These are phyloP conservation scores for Yueomyces sp. DNA, from an alignment of 805 yeast genomes.

Conservation along the genomic window DNA sequence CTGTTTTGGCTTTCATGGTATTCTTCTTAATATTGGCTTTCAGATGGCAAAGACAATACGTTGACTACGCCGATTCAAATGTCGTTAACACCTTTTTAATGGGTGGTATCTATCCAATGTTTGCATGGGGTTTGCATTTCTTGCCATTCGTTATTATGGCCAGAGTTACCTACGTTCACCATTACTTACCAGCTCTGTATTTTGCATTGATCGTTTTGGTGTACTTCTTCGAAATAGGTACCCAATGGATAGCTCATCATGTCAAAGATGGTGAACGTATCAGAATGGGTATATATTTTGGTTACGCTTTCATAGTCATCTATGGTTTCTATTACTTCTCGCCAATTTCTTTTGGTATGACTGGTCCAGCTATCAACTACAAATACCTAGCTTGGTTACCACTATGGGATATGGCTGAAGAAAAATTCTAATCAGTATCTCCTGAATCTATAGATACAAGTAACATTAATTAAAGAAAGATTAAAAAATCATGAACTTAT, in stretches of 20 bases:
- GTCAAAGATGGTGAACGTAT: constrained; percentile 15
- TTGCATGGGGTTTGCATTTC: constrained; percentile 72
- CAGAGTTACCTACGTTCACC: constrained; percentile 78
- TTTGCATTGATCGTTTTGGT: constrained; percentile 51
- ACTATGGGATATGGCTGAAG: constrained; percentile 31
- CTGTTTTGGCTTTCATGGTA: constrained; percentile 42
- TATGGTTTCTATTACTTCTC: constrained; percentile 47
- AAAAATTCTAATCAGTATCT: not conserved
- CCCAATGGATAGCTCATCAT: constrained; percentile 18
- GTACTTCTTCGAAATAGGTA: constrained; percentile 37
- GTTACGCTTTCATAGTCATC: constrained; percentile 31
- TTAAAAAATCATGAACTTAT: not conserved
- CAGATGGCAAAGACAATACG: constrained; percentile 76
- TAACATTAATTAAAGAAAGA: not conserved
- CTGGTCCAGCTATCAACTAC: constrained; percentile 29
- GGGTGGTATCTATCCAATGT: constrained; percentile 67
- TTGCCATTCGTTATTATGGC: constrained; percentile 71
- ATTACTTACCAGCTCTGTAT: constrained; percentile 72
- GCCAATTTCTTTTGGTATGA: constrained; percentile 58
- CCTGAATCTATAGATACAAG: not conserved
- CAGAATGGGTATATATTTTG: constrained; percentile 25
- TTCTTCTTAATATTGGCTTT: constrained; percentile 34
- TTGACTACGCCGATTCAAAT: constrained; percentile 38
- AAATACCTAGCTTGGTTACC: constrained; percentile 35
- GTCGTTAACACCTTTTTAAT: constrained; percentile 42